Conservation (phyloP, 805 yeast genomes). For the Hyphopichia homilentoma region DNA sequence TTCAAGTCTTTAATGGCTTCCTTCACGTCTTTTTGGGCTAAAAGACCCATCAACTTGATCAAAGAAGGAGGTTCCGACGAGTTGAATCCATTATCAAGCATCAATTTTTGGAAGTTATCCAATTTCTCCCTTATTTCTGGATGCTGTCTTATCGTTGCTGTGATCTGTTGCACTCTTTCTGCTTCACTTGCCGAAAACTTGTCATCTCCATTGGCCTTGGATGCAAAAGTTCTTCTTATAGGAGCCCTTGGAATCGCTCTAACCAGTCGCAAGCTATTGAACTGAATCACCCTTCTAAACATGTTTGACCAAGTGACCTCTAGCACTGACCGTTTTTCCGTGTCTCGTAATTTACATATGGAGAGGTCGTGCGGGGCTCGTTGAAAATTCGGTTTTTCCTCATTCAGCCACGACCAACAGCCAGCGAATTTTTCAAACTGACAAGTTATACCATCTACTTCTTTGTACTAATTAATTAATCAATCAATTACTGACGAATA, state of each 20-base stretch:
- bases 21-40: conserved; percentile 34
- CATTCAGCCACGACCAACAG: too few species aligned
- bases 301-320: neutral
- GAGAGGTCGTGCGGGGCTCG: too few species aligned
- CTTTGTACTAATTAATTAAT: neutral
- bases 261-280: neutral
- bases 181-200: conserved; percentile 7
- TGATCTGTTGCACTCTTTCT: conserved; percentile 13
- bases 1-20: conserved; percentile 24
- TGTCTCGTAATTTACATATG: too few species aligned
- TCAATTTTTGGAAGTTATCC: conserved; percentile 26
- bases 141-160: conserved; percentile 11
- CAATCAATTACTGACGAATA: conserved; percentile 6
- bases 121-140: conserved; percentile 30
- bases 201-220: conserved; percentile 5
- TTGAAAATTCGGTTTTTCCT: too few species aligned
- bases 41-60: conserved; percentile 32
- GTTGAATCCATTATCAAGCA: conserved; percentile 29
- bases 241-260: too few species aligned
- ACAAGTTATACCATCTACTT: too few species aligned
- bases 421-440: too few species aligned
- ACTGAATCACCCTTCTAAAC: conserved; percentile 1
- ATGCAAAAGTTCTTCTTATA: conserved; percentile 5
- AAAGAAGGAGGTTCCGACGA: conserved; percentile 30
- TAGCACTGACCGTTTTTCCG: too few species aligned